Conservation (phyloP, 2,329 filamentous ascomycete species). For the Lojkania enalia region DNA sequence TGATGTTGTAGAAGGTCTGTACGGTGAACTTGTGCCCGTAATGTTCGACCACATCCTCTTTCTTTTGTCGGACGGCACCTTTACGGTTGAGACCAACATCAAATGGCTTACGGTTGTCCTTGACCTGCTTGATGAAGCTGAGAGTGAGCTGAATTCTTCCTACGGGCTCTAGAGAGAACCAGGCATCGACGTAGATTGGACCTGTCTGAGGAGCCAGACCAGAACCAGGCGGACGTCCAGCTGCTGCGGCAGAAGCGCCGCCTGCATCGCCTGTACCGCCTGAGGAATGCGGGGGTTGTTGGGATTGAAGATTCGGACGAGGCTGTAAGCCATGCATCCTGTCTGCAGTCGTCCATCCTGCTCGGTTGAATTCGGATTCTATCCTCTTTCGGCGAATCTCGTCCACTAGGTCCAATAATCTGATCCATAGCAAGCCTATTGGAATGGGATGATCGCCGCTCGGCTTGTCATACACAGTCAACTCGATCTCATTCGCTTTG, state of each 20-base stretch:
- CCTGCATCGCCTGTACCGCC: slow-evolving; percentile 43
- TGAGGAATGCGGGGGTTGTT: slow-evolving; percentile 51
- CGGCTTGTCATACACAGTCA: slow-evolving; percentile 98
- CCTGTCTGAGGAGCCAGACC: slow-evolving; percentile 56
- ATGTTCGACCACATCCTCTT: slow-evolving; percentile 98
- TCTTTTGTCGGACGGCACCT: slow-evolving; percentile 93
- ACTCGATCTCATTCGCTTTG: slow-evolving; percentile 97
- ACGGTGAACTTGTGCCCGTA: slow-evolving; percentile 99
- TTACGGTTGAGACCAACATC: slow-evolving; percentile 92
- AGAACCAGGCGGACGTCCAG: slow-evolving; percentile 31
- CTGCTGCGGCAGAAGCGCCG: slow-evolving; percentile 44
- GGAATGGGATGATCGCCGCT: slow-evolving; percentile 82
- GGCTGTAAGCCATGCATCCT: slow-evolving; percentile 72
- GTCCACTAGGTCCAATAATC: slow-evolving; percentile 95
- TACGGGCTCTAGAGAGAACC: slow-evolving; percentile 97
- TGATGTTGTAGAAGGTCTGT: slow-evolving; percentile 99
- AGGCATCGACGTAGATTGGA: slow-evolving; percentile 75
- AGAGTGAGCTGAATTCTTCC: slow-evolving; percentile 90
- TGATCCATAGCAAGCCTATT: slow-evolving; percentile 93
- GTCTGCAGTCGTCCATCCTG: slow-evolving; percentile 96
- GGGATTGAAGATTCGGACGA: slow-evolving; percentile 59
- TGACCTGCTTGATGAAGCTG: slow-evolving; percentile 89
- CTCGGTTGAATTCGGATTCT: slow-evolving; percentile 90
- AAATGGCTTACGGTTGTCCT: slow-evolving; percentile 77
- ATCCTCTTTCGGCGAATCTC: slow-evolving; percentile 98